Percentiles rank a stretch among this genome's conserved stretches.
These are phyloP conservation scores for Pholiota molesta DNA, from an alignment of 768 basidiomycete species.

Conservation along the genomic window DNA sequence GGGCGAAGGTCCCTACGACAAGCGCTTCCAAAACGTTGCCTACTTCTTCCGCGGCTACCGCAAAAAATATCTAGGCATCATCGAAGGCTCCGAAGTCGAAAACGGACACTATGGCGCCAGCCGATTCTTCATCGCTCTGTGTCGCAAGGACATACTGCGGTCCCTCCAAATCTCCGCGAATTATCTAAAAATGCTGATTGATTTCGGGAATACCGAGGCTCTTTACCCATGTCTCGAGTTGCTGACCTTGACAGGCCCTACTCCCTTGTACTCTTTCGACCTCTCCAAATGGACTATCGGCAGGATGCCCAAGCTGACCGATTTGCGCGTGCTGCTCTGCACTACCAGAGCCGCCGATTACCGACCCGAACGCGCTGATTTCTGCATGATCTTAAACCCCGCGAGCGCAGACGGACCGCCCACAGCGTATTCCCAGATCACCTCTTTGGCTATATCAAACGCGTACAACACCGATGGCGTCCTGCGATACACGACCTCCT, in stretches of 20 bases:
- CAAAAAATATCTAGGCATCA: slow-evolving; percentile 38
- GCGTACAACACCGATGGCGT: slow-evolving; percentile 34
- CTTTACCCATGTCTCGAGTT: slow-evolving; percentile 40
- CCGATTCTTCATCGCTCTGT: slow-evolving; percentile 5
- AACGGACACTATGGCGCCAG: neutral
- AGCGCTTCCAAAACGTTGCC: slow-evolving; percentile 34
- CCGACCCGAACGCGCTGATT: neutral
- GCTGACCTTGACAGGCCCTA: slow-evolving; percentile 41
- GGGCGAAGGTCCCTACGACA: slow-evolving; percentile 43
- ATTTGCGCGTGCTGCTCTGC: slow-evolving; percentile 30
- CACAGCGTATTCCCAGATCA: slow-evolving; percentile 32
- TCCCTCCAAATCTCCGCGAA: slow-evolving; percentile 43
- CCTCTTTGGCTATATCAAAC: slow-evolving; percentile 39
- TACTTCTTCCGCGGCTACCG: slow-evolving; percentile 44
- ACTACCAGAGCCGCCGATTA: neutral
- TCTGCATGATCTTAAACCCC: slow-evolving; percentile 5
- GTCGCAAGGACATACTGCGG: slow-evolving; percentile 26
- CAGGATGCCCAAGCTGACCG: slow-evolving; percentile 37
- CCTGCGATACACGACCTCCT: slow-evolving; percentile 30
- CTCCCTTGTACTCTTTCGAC: slow-evolving; percentile 29
- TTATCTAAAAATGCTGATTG: slow-evolving; percentile 28
- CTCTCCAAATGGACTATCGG: slow-evolving; percentile 33
- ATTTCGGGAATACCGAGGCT: slow-evolving; percentile 30
- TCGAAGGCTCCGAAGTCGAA: slow-evolving; percentile 20
- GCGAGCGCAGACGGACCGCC: slow-evolving; percentile 23